Evolutionary conservation across 805 yeast species (phyloP), one percentile per base, ranked within the genome.

Genomic region (Nakazawaea sp.): DNA sequence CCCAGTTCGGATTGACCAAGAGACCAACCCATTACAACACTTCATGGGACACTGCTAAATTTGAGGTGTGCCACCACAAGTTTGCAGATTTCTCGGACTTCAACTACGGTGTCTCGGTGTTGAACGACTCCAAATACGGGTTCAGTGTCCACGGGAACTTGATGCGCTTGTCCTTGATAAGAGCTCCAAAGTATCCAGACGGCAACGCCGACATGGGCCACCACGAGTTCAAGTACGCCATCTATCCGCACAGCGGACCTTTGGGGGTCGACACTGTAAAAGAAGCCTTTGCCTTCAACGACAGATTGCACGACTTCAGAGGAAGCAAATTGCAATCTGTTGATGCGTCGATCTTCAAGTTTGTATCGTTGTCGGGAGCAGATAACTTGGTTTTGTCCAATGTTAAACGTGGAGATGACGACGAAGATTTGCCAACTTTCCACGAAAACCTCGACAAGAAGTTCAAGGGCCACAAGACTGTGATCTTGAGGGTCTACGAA

Each of bases 11-110:
- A 37, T 60, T 84, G 32, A 90, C 95, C 5, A 78, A 74, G 50
- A 75, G 97, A 47, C 95, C 97, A 33, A 90, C 97, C 0, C 97
- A 90, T 59, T 90, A 68, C 63, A 92, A 90, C 56, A 90, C 98
- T 1, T 66, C 86, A 1, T 90, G 97, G 97, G 98, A 90, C 52
- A 81, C 82, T 24, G 97, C 97, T 41, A 89, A 88, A 56, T 90
- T 90, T 58, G 98, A 90, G 60, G 96, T 88, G 9, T 85, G 96
- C 52, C 87, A 83, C 51, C 98, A 92, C 58, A 85, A 85, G 53
- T 90, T 86, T 61, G 90, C 94, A 48, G 98, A 90, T 55, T 78
- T 84, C 49, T 82, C 95, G 18, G 97, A 87, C 51, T 75, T 66
- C 56, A 75, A 72, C 43, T 89, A 86, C 52, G 98, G 98, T 53